Percentiles rank a stretch among this genome's conserved stretches.
Evolutionary conservation across 164 flowering plant genomes (phyloP).

Genomic region (Tetracentron sinense): DNA sequence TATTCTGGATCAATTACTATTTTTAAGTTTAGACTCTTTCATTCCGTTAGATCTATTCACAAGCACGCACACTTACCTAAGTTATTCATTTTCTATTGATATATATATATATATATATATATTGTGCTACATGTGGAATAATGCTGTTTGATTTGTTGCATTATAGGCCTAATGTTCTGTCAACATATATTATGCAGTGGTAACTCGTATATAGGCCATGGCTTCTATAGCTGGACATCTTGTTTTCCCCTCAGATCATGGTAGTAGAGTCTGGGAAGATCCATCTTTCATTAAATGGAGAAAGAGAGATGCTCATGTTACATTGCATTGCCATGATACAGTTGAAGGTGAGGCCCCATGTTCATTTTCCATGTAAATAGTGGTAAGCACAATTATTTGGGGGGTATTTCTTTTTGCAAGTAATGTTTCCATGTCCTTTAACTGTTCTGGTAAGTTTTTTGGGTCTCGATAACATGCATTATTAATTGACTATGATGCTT

Average conservation of each 20-base stretch:
- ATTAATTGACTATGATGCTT: too few species aligned
- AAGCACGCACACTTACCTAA: too few species aligned
- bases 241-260: slow-evolving; percentile 33
- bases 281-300: slow-evolving; percentile 83
- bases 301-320: slow-evolving; percentile 84
- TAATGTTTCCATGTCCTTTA: too few species aligned
- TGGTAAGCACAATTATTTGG: background rate
- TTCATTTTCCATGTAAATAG: background rate
- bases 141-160: background rate
- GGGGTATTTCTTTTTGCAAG: too few species aligned
- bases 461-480: too few species aligned
- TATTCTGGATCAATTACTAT: too few species aligned
- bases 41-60: too few species aligned
- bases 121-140: background rate
- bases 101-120: too few species aligned
- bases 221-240: slow-evolving; percentile 34
- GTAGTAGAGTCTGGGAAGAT: slow-evolving; percentile 71
- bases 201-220: slow-evolving; percentile 14
- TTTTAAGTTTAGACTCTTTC: too few species aligned
- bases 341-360: slow-evolving; percentile 53
- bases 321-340: slow-evolving; percentile 77
- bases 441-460: too few species aligned
- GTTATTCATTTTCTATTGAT: too few species aligned
- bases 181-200: background rate
- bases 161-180: background rate